Conservation (phyloP, 192 early-diverging fungal species). For the Kappamyces sp. region DNA sequence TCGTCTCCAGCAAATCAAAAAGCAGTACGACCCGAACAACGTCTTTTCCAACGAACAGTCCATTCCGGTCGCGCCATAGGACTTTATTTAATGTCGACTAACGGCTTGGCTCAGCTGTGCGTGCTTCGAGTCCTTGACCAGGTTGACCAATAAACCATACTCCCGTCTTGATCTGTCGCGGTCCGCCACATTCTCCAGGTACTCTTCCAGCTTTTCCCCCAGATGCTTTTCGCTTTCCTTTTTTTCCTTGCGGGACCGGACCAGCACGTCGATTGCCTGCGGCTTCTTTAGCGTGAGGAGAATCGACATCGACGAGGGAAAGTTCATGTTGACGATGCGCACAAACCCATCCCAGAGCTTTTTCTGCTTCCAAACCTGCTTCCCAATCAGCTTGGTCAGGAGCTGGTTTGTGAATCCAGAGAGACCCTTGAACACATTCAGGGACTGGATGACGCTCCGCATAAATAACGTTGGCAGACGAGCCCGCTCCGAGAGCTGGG, state of each 20-base stretch:
- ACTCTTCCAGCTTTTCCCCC: too few relatives aligned
- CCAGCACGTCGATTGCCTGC: constrained; percentile 29
- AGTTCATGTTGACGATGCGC: constrained; percentile 49
- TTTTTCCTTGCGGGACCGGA: too few relatives aligned
- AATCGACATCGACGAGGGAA: constrained; percentile 22
- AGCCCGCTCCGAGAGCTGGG: constrained; percentile 60
- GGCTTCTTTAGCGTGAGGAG: constrained; percentile 24
- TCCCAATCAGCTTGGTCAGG: constrained; percentile 53
- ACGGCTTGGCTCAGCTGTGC: too few relatives aligned
- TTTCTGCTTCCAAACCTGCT: constrained; percentile 60
- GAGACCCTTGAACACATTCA: constrained; percentile 57
- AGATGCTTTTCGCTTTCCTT: too few relatives aligned
- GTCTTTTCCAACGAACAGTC: constrained; percentile 12
- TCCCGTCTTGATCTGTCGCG: too few relatives aligned
- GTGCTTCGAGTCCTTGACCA: too few relatives aligned
- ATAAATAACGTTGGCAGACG: constrained; percentile 68
- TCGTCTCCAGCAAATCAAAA: constrained; percentile 16
- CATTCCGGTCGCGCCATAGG: not conserved
- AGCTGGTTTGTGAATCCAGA: constrained; percentile 53
- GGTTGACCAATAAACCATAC: too few relatives aligned
- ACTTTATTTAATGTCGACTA: too few relatives aligned
- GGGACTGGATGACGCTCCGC: constrained; percentile 65
- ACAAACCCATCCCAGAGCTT: constrained; percentile 76
- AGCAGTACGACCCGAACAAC: constrained; percentile 15
- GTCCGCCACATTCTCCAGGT: too few relatives aligned